phyloP scores from a whole-genome alignment of 306 rosid genomes.

The Vigna trinervia region DNA sequence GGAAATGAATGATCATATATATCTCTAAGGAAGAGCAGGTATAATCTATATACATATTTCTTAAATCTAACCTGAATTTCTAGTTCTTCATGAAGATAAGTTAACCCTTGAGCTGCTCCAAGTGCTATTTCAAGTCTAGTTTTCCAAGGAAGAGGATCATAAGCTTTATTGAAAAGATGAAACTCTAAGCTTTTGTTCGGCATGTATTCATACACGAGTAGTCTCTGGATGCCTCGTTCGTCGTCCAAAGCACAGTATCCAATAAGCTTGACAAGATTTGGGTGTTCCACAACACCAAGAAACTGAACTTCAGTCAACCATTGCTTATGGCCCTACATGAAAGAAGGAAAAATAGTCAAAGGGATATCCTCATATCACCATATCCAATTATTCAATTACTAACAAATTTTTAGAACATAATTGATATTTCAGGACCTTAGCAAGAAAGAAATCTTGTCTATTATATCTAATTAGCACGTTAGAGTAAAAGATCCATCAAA shows the following conservation, averaged over 20 bases:
- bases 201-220: constrained; percentile 85
- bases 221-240: constrained; percentile 83
- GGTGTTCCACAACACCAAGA: constrained; percentile 88
- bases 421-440: too few species aligned
- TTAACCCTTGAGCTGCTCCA: constrained; percentile 81
- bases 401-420: too few species aligned
- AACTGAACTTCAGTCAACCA: constrained; percentile 89
- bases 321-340: constrained; percentile 76
- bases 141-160: constrained; percentile 65
- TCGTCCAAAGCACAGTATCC: constrained; percentile 85
- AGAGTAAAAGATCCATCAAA: background rate
- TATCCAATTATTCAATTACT: background rate
- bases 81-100: constrained; percentile 78
- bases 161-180: constrained; percentile 69
- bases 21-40: background rate
- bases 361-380: constrained; percentile 11
- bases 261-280: constrained; percentile 82
- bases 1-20: background rate
- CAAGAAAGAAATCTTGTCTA: background rate
- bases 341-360: constrained; percentile 5
- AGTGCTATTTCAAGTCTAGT: constrained; percentile 71
- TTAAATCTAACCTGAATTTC: constrained; percentile 75
- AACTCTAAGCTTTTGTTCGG: constrained; percentile 73
- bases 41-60: constrained; percentile 21
- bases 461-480: background rate